Conservation (phyloP, 331 rosid species). For the Quercus phellos region DNA sequence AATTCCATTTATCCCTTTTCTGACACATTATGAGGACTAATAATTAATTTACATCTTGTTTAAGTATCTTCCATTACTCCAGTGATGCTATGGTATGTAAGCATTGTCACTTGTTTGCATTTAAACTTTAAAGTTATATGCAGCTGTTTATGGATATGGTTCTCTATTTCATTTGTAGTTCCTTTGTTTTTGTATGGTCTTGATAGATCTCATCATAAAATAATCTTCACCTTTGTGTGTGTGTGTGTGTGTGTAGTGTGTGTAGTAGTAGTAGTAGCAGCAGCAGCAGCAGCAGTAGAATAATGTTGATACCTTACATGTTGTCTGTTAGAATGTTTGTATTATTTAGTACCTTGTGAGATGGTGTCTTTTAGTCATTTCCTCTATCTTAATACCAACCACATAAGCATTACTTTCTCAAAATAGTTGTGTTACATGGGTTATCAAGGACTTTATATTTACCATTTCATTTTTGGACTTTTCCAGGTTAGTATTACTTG, state of each 20-base stretch:
- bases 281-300: not conserved
- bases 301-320: not conserved
- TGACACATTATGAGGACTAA: too few relatives aligned
- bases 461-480: not conserved
- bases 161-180: not conserved
- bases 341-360: not conserved
- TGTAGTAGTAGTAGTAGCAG: too few relatives aligned
- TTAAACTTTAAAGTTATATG: too few relatives aligned
- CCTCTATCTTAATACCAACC: not conserved
- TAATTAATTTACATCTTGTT: too few relatives aligned
- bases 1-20: too few relatives aligned
- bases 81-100: too few relatives aligned
- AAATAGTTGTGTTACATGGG: not conserved
- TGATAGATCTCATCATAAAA: not conserved
- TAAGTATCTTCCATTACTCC: too few relatives aligned
- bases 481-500: constrained; percentile 9
- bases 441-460: not conserved
- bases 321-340: not conserved
- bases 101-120: too few relatives aligned
- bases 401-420: not conserved
- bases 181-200: not conserved
- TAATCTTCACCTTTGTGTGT: not conserved
- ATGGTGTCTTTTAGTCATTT: not conserved
- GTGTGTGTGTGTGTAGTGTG: too few relatives aligned
- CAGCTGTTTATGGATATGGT: not conserved